A percentile compares a stretch with the other conserved stretches of the same genome.
These are phyloP conservation scores for Immersiella caudata DNA, from an alignment of 495 filamentous ascomycete genomes.

Conservation along the genomic window DNA sequence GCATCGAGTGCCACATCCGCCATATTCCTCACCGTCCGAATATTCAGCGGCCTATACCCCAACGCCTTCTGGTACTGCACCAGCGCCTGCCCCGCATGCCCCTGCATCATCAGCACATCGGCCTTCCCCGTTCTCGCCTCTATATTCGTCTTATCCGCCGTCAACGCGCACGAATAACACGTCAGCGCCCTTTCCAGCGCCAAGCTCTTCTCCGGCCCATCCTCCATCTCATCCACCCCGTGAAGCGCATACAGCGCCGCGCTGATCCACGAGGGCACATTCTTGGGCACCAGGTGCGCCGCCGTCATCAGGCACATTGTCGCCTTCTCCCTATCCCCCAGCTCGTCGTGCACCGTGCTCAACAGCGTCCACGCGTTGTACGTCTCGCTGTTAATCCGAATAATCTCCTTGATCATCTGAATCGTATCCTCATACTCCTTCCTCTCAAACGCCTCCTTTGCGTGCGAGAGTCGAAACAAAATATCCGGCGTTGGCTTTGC, in stretches of 20 bases:
- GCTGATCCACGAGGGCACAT: conserved; percentile 67
- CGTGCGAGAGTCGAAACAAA: conserved; percentile 69
- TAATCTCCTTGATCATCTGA: conserved; percentile 64
- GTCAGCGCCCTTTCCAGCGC: conserved; percentile 61
- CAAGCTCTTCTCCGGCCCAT: conserved; percentile 46
- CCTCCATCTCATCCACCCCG: conserved; percentile 56
- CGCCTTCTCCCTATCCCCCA: conserved; percentile 68
- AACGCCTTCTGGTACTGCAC: conserved; percentile 66
- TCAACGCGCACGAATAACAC: conserved; percentile 71
- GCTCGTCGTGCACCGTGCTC: conserved; percentile 69
- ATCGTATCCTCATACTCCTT: conserved; percentile 66
- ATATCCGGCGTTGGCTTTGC: conserved; percentile 75
- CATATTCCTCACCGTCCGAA: conserved; percentile 62
- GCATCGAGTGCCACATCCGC: conserved; percentile 67
- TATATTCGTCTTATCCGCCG: conserved; percentile 62
- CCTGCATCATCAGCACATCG: conserved; percentile 44
- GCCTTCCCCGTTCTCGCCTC: conserved; percentile 37
- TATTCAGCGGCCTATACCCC: conserved; percentile 60
- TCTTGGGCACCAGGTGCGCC: conserved; percentile 70
- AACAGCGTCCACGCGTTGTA: conserved; percentile 75
- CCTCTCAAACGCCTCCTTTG: conserved; percentile 69
- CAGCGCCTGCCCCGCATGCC: conserved; percentile 58
- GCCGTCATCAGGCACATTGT: conserved; percentile 69
- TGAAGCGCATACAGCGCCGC: conserved; percentile 65
- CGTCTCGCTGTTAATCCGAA: conserved; percentile 82